Evolutionary conservation across 352 stramenopile species (phyloP).

Genomic region (Pythium volutum): DNA sequence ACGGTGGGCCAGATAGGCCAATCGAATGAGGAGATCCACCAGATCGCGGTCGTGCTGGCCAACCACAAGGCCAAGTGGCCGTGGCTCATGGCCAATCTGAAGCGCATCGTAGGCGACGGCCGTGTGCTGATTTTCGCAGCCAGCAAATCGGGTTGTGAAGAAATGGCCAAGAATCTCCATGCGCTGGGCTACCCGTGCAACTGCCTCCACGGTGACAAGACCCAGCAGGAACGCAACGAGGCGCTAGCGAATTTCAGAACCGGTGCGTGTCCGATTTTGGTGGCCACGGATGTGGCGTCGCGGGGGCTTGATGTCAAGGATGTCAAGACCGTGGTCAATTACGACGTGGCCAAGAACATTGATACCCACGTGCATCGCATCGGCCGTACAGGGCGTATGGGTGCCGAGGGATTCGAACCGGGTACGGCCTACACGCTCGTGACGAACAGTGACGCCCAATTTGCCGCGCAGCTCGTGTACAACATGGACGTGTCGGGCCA

Average conservation of each 20-base stretch:
- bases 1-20: slow-evolving; percentile 76
- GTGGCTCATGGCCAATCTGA: slow-evolving; percentile 75
- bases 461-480: slow-evolving; percentile 75
- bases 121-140: slow-evolving; percentile 86
- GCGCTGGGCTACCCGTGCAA: slow-evolving; percentile 29
- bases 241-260: slow-evolving; percentile 65
- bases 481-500: slow-evolving; percentile 84
- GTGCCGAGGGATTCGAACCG: slow-evolving; percentile 67
- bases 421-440: slow-evolving; percentile 84
- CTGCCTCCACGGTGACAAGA: slow-evolving; percentile 83
- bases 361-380: slow-evolving; percentile 91
- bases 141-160: slow-evolving; percentile 84
- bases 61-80: slow-evolving; percentile 82
- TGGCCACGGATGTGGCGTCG: slow-evolving; percentile 87
- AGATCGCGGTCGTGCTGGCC: slow-evolving; percentile 73
- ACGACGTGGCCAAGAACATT: slow-evolving; percentile 90
- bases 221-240: slow-evolving; percentile 67
- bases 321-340: slow-evolving; percentile 90
- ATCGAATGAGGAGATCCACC: slow-evolving; percentile 89
- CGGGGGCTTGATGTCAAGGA: slow-evolving; percentile 89
- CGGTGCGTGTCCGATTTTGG: slow-evolving; percentile 60
- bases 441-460: slow-evolving; percentile 65
- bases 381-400: slow-evolving; percentile 85
- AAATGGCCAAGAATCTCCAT: slow-evolving; percentile 72
- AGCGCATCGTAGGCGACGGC: slow-evolving; percentile 53